A percentile compares a stretch with the other conserved stretches of the same genome.
Conservation (phyloP, 2,329 filamentous ascomycete genomes). For the Periconia sp. region DNA sequence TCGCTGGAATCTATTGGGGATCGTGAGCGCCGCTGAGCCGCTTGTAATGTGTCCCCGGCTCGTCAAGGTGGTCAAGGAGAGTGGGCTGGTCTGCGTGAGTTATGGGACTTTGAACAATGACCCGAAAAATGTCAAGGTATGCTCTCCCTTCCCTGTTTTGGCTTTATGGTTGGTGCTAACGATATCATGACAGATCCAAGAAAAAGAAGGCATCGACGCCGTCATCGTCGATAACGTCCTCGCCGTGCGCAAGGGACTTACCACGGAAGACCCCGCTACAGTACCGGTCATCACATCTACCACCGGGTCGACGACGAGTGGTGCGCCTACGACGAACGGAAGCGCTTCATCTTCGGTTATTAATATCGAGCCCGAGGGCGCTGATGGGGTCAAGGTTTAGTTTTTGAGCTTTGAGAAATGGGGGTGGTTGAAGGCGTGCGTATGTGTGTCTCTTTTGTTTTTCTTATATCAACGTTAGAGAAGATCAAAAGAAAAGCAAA, state of each 20-base stretch:
- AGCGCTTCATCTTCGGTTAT: constrained; percentile 8
- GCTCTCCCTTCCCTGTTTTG: constrained; percentile 23
- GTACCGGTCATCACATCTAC: background rate
- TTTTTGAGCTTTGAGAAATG: background rate
- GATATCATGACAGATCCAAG: constrained; percentile 67
- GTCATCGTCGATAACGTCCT: constrained; percentile 96
- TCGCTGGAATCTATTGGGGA: constrained; percentile 90
- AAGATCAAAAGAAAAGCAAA: too few species aligned
- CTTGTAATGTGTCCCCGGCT: constrained; percentile 86
- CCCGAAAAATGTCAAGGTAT: constrained; percentile 78
- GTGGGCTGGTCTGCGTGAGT: constrained; percentile 88
- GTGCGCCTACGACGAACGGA: background rate
- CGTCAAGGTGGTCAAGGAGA: constrained; percentile 91
- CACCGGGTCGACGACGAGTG: constrained; percentile 13
- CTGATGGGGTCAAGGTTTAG: background rate
- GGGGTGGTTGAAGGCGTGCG: background rate
- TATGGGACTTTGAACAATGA: constrained; percentile 94
- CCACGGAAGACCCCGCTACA: constrained; percentile 38
- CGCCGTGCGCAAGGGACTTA: constrained; percentile 87
- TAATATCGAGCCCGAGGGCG: background rate
- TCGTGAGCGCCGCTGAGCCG: constrained; percentile 86
- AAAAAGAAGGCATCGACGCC: constrained; percentile 92
- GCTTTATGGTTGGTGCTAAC: constrained; percentile 1
- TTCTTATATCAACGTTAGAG: too few species aligned
- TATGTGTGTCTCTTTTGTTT: too few species aligned